phyloP scores from a whole-genome alignment of 805 yeast species.

The Jamesozyma lodderae region DNA sequence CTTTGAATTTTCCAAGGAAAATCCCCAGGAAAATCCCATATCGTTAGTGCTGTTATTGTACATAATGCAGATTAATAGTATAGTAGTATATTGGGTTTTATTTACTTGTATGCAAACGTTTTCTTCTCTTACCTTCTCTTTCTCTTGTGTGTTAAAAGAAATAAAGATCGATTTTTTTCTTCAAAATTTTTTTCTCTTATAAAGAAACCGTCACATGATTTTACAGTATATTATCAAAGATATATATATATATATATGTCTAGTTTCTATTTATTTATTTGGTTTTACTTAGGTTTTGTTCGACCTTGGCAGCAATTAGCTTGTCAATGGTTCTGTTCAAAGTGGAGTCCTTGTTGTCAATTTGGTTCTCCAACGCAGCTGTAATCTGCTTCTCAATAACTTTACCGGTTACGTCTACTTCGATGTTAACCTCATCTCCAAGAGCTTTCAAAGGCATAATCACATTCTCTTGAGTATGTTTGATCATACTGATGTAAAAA shows the following conservation, averaged over 20 bases:
- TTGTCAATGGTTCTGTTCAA: conserved; percentile 42
- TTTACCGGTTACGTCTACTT: conserved; percentile 92
- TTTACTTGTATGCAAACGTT: background rate
- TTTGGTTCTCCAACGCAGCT: conserved; percentile 45
- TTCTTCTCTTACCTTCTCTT: no score
- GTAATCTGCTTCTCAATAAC: conserved; percentile 79
- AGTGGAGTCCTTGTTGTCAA: conserved; percentile 39
- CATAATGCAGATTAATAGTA: background rate
- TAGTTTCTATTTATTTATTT: background rate
- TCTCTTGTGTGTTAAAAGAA: no score
- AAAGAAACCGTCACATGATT: no score
- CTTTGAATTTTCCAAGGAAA: conserved; percentile 1
- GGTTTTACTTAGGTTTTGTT: conserved; percentile 6
- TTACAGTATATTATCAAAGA: no score
- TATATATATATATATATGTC: background rate
- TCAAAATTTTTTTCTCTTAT: no score
- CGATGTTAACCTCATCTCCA: conserved; percentile 73
- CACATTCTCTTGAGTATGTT: conserved; percentile 80
- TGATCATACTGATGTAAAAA: conserved; percentile 84
- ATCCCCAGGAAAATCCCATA: conserved; percentile 12
- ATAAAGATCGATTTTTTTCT: no score
- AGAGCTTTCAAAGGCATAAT: conserved; percentile 54
- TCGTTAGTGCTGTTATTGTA: background rate
- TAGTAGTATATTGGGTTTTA: no score
- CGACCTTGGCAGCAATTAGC: conserved; percentile 39